phyloP scores from a whole-genome alignment of 2,329 filamentous ascomycete species.

The Beauveria bassiana region DNA sequence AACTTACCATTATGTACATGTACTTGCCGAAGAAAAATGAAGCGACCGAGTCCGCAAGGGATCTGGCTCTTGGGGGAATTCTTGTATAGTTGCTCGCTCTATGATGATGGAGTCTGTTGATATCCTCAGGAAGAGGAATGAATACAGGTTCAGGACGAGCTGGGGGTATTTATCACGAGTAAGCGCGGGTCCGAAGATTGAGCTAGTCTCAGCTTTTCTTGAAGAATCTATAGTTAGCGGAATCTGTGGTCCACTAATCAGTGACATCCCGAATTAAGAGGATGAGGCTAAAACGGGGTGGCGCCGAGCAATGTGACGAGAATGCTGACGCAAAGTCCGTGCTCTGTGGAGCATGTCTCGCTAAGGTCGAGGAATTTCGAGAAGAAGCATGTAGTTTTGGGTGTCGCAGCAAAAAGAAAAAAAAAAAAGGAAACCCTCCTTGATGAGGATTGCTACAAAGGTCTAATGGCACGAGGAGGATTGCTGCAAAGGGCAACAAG shows the following conservation, averaged over 20 bases:
- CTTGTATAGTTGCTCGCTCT: not conserved
- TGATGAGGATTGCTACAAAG: too few relatives aligned
- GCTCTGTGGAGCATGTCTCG: not conserved
- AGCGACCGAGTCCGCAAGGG: not conserved
- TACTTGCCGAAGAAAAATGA: not conserved
- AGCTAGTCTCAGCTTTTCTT: not conserved
- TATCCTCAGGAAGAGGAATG: not conserved
- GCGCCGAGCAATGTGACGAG: not conserved
- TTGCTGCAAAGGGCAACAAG: too few relatives aligned
- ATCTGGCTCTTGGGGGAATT: not conserved
- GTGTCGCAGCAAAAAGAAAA: not conserved
- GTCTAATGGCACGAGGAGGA: too few relatives aligned
- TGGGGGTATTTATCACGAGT: not conserved
- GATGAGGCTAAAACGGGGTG: not conserved
- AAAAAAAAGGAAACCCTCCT: too few relatives aligned
- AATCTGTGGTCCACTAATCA: not conserved
- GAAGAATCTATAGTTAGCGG: not conserved
- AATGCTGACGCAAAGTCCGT: conserved; percentile 2
- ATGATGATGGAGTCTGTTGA: not conserved
- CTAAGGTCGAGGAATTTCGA: not conserved
- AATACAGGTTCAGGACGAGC: not conserved
- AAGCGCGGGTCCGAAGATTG: not conserved
- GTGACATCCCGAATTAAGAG: not conserved
- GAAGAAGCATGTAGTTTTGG: not conserved
- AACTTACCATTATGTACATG: not conserved